phyloP scores from a whole-genome alignment of 2,329 filamentous ascomycete species.

The Cadophora sp. region DNA sequence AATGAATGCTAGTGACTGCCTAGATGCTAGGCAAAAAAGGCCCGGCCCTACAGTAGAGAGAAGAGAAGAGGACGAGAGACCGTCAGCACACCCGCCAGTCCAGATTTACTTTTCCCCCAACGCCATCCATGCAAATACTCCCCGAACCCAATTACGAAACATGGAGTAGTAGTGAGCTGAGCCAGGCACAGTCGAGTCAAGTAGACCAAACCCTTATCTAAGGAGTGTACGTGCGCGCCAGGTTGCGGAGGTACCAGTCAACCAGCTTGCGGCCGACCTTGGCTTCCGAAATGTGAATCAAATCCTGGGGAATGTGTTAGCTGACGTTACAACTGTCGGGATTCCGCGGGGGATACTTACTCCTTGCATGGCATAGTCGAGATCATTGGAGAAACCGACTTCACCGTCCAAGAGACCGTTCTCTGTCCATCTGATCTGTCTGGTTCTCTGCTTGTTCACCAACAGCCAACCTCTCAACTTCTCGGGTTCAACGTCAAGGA shows the following conservation, averaged over 20 bases:
- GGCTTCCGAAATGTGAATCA: conserved; percentile 98
- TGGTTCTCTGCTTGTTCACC: conserved; percentile 98
- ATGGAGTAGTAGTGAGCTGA: conserved; percentile 30
- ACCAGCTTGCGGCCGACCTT: conserved; percentile 98
- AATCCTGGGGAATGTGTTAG: conserved; percentile 63
- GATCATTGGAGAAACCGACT: conserved; percentile 88
- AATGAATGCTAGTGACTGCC: too few relatives aligned
- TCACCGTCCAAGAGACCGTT: conserved; percentile 91
- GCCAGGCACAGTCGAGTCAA: conserved; percentile 1
- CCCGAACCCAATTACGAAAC: conserved; percentile 36
- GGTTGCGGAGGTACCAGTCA: conserved; percentile 98
- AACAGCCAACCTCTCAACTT: conserved; percentile 92
- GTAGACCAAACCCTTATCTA: conserved; percentile 52
- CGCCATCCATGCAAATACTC: conserved; percentile 43
- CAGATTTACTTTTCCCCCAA: conserved; percentile 37
- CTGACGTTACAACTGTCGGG: not conserved
- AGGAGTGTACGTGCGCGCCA: conserved; percentile 81
- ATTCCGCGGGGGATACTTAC: conserved; percentile 58
- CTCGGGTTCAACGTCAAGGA: conserved; percentile 96
- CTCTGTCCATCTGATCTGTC: conserved; percentile 94
- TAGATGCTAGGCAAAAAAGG: too few relatives aligned
- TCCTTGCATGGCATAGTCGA: conserved; percentile 96
- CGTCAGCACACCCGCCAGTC: conserved; percentile 19
- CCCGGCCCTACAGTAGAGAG: not conserved
- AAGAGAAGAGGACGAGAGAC: conserved; percentile 5